Evolutionary conservation across 2,329 filamentous ascomycete species (phyloP), one percentile per base, ranked within the genome.

Genomic region (Aspergillus luchuensis): DNA sequence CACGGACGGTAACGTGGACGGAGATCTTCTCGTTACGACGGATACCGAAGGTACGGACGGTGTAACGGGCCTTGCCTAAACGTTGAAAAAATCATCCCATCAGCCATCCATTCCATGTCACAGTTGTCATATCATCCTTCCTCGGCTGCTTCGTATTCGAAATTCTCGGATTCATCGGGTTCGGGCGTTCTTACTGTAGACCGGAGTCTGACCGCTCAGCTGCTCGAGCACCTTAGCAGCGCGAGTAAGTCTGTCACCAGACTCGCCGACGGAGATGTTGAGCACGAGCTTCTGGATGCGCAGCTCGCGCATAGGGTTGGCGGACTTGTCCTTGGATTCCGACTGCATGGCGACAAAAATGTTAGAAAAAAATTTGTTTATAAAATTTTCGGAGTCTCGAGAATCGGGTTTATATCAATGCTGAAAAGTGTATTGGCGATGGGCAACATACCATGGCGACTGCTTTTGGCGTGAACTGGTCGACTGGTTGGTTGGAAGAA

Each of bases 1-100:
- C 95, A 81, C 95, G 95, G 85, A 99, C 93, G 79, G 95, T 99
- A 80, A 99, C 95, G 87, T 99, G 95, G 74, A 99, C 95, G 72
- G 95, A 86, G 79, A 99, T 99, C 91, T 97, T 98, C 84, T 99
- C 95, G 91, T 99, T 99, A 92, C 95, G 94, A 82, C 95, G 94
- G 89, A 99, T 99, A 90, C 95, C 95, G 84, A 99, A 99, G 80
- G 94, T 98, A 86, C 95, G 94, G 88, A 99, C 95, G 74, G 95
- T 99, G 90, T 98, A 99, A 80, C 95, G 92, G 82, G 95, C 95
- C 91, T 99, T 99, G 92, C 91, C 91, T 93, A 77, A 74, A 58
- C 52, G 61, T 60, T 60, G 54, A 43, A 66, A 58, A 58, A 55
- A 62, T 62, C 50, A 55, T 61, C 63, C 49, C 49, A 63, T 70